phyloP scores from a whole-genome alignment of 169 alveolate genomes.

The Besnoitia besnoiti region DNA sequence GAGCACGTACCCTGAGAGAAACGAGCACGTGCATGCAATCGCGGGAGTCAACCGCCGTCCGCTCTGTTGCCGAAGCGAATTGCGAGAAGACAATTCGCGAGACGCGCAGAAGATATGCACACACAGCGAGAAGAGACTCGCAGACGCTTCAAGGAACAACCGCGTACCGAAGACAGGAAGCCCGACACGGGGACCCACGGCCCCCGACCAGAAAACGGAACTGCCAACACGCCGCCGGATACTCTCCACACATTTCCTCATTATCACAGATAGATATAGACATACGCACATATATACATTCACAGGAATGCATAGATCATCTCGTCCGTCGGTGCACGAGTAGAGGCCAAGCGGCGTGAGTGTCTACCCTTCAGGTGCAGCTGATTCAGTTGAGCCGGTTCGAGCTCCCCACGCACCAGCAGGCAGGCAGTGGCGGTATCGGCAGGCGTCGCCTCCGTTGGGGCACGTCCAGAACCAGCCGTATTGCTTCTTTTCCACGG shows the following conservation, averaged over 20 bases:
- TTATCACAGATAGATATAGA: background rate
- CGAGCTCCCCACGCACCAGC: constrained; percentile 82
- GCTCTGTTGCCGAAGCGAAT: no score
- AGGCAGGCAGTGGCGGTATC: constrained; percentile 97
- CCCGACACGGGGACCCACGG: background rate
- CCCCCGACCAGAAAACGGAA: no score
- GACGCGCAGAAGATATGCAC: background rate
- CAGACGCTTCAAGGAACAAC: background rate
- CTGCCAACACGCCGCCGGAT: no score
- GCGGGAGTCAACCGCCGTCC: background rate
- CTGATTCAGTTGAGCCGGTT: background rate
- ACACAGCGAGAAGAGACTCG: no score
- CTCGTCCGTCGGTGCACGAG: no score
- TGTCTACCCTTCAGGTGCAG: no score
- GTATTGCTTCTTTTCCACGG: constrained; percentile 94
- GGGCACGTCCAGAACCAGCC: constrained; percentile 99
- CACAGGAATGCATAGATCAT: no score
- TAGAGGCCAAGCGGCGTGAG: no score
- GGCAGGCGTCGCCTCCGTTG: constrained; percentile 97
- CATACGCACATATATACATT: no score
- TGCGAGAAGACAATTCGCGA: no score
- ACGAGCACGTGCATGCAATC: background rate
- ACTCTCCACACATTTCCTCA: background rate
- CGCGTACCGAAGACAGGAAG: background rate
- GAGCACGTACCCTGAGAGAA: constrained; percentile 74